Evolutionary conservation across 2,329 filamentous ascomycete genomes (phyloP).

Genomic region (Grosmannia clavigera): DNA sequence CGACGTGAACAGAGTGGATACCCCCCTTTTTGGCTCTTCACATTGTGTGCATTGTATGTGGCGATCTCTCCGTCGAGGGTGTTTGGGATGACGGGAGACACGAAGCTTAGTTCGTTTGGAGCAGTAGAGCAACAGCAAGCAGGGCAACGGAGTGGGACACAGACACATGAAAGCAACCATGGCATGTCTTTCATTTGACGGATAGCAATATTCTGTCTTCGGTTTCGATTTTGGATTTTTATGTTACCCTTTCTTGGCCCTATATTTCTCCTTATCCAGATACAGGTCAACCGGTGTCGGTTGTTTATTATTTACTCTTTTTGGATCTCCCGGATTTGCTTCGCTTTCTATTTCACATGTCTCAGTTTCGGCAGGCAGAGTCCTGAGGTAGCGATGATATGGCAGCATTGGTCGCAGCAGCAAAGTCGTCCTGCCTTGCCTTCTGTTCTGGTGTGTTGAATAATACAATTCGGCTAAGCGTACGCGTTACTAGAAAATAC

Average conservation of each 20-base stretch:
- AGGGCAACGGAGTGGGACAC: background rate
- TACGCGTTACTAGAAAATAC: too few species aligned
- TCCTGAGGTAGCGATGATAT: background rate
- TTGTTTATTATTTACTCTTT: slow-evolving; percentile 11
- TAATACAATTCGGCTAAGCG: background rate
- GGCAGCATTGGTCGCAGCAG: background rate
- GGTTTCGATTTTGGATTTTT: slow-evolving; percentile 1
- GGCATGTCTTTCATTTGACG: background rate
- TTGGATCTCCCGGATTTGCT: slow-evolving; percentile 9
- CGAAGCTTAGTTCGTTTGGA: background rate
- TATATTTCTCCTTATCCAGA: slow-evolving; percentile 5
- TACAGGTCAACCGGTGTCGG: slow-evolving; percentile 12
- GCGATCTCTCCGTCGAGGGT: background rate
- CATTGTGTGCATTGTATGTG: slow-evolving; percentile 2
- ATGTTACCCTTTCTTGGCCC: background rate
- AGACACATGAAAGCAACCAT: background rate
- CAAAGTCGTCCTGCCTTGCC: background rate
- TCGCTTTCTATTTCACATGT: slow-evolving; percentile 4
- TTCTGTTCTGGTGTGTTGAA: background rate
- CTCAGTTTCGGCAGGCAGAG: background rate
- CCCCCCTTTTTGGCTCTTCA: slow-evolving; percentile 10
- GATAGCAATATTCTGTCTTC: background rate
- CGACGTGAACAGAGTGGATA: slow-evolving; percentile 13
- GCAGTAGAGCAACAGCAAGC: background rate
- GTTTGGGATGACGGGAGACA: background rate